Conservation (phyloP, 805 yeast species). For the Diddensiella transvaalensis region DNA sequence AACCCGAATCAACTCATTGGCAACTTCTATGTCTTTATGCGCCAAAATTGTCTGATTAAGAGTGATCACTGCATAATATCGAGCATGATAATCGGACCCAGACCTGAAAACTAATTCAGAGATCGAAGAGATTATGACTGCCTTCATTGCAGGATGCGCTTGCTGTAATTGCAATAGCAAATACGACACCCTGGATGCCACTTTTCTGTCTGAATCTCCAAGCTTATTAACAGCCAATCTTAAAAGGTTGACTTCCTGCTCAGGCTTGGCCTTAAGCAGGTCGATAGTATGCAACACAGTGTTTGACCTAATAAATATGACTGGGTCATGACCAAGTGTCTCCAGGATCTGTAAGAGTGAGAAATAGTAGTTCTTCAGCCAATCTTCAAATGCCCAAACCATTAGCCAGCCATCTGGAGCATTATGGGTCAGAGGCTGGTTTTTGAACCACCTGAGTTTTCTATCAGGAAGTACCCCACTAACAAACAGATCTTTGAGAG, state of each 20-base stretch:
- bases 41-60: slow-evolving; percentile 90
- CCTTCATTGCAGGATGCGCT: slow-evolving; percentile 94
- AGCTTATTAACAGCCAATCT: slow-evolving; percentile 88
- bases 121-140: slow-evolving; percentile 71
- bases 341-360: slow-evolving; percentile 74
- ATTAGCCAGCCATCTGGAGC: slow-evolving; percentile 58
- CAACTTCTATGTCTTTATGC: slow-evolving; percentile 69
- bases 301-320: slow-evolving; percentile 78
- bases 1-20: slow-evolving; percentile 76
- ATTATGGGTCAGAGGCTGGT: slow-evolving; percentile 54
- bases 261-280: slow-evolving; percentile 80
- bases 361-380: slow-evolving; percentile 73
- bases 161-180: slow-evolving; percentile 76
- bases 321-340: slow-evolving; percentile 79
- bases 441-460: slow-evolving; percentile 73
- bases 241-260: slow-evolving; percentile 89
- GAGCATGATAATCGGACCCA: slow-evolving; percentile 74
- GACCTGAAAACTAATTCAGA: slow-evolving; percentile 75
- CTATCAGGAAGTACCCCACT: slow-evolving; percentile 82
- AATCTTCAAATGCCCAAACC: slow-evolving; percentile 83
- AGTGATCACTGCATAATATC: slow-evolving; percentile 83
- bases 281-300: slow-evolving; percentile 75
- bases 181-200: slow-evolving; percentile 83
- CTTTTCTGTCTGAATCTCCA: slow-evolving; percentile 90
- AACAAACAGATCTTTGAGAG: slow-evolving; percentile 81